Percentiles rank a stretch among this genome's conserved stretches.
phyloP scores from a whole-genome alignment of 1,284 basidiomycete genomes.

The Megacollybia platyphylla region DNA sequence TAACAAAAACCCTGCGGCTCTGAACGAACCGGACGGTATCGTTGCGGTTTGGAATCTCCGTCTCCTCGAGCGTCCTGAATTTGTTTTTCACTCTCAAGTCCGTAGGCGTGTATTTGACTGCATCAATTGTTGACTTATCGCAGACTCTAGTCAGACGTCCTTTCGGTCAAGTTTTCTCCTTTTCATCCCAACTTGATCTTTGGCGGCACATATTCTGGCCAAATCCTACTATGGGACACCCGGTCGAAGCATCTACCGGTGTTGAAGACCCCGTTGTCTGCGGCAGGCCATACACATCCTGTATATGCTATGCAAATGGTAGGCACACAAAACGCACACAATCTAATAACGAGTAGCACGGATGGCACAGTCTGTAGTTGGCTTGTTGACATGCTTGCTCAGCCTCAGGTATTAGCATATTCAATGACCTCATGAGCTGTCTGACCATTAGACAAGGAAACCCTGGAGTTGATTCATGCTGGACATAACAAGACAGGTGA shows the following conservation, averaged over 20 bases:
- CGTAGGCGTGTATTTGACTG: conserved; percentile 10
- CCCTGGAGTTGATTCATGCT: conserved; percentile 74
- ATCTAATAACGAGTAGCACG: conserved; percentile 89
- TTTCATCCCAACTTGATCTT: conserved; percentile 97
- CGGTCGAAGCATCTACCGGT: conserved; percentile 91
- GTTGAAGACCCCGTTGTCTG: conserved; percentile 90
- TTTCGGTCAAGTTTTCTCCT: conserved; percentile 92
- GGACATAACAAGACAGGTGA: conserved; percentile 93
- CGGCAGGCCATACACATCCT: conserved; percentile 94
- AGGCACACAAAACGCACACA: conserved; percentile 96
- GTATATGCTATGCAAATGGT: conserved; percentile 97
- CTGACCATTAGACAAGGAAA: conserved; percentile 52
- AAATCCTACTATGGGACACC: conserved; percentile 98
- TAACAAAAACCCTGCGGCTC: conserved; percentile 85
- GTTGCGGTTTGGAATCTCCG: conserved; percentile 98
- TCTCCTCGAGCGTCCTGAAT: conserved; percentile 89
- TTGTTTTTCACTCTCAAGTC: conserved; percentile 94
- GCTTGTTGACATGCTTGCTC: conserved; percentile 96
- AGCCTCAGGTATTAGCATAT: conserved; percentile 63
- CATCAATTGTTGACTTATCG: background rate
- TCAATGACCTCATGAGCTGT: conserved; percentile 1
- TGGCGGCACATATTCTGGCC: conserved; percentile 96
- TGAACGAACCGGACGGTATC: conserved; percentile 93
- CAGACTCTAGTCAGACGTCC: conserved; percentile 77
- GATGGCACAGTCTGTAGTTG: conserved; percentile 96